phyloP scores from a whole-genome alignment of 2,329 filamentous ascomycete species.

The Cercospora janseana region DNA sequence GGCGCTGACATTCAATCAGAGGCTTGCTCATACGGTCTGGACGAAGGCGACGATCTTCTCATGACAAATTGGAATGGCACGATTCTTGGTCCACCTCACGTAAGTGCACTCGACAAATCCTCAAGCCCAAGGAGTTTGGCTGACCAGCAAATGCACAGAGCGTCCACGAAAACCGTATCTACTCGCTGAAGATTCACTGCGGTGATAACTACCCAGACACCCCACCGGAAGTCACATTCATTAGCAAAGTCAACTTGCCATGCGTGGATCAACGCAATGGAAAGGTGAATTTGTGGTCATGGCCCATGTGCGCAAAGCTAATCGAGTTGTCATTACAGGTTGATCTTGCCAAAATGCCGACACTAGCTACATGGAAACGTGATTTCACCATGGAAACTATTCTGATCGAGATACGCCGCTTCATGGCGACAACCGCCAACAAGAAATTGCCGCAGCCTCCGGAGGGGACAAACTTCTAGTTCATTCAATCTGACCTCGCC shows the following conservation, averaged over 20 bases:
- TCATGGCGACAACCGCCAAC: slow-evolving; percentile 86
- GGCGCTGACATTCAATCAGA: slow-evolving; percentile 54
- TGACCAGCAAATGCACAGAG: slow-evolving; percentile 56
- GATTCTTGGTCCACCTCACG: slow-evolving; percentile 92
- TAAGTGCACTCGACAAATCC: slow-evolving; percentile 49
- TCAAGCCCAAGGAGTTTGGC: slow-evolving; percentile 3
- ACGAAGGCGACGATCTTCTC: slow-evolving; percentile 87
- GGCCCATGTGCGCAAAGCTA: not conserved
- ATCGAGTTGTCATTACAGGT: slow-evolving; percentile 53
- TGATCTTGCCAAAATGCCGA: slow-evolving; percentile 78
- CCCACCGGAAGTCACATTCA: slow-evolving; percentile 86
- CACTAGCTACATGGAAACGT: slow-evolving; percentile 84
- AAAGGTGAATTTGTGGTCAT: slow-evolving; percentile 49
- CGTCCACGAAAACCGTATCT: slow-evolving; percentile 97
- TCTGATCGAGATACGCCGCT: slow-evolving; percentile 78
- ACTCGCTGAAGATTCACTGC: slow-evolving; percentile 96
- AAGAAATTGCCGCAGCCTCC: slow-evolving; percentile 95
- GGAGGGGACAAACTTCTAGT: slow-evolving; percentile 65
- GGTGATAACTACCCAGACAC: slow-evolving; percentile 83
- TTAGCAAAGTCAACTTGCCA: slow-evolving; percentile 93
- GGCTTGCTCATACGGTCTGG: slow-evolving; percentile 93
- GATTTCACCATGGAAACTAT: slow-evolving; percentile 95
- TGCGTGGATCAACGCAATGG: slow-evolving; percentile 82
- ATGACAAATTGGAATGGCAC: slow-evolving; percentile 99
- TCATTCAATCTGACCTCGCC: not conserved